Conservation (phyloP, 495 filamentous ascomycete genomes). For the Xylaria sp. region DNA sequence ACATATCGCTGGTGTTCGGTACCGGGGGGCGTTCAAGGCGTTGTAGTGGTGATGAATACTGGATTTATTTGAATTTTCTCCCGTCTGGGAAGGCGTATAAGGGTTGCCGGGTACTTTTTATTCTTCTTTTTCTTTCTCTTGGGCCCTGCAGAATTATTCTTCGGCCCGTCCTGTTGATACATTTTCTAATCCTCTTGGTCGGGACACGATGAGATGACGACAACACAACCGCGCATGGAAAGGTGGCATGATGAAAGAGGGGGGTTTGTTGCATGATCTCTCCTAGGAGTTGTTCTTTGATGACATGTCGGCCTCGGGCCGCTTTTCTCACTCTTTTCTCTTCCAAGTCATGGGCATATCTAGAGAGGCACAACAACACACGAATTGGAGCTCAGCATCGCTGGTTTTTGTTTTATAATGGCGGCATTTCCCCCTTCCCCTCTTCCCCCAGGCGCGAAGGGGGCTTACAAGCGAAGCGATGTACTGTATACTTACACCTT, state of each 20-base stretch:
- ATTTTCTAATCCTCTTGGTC: conserved; percentile 22
- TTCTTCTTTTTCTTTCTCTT: conserved; percentile 1
- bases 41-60: neutral
- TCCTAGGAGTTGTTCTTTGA: neutral
- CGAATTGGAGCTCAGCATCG: conserved; percentile 16
- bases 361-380: conserved; percentile 17
- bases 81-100: conserved; percentile 8
- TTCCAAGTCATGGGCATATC: conserved; percentile 7
- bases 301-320: neutral
- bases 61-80: neutral
- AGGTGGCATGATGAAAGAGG: conserved; percentile 2
- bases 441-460: neutral
- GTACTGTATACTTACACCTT: conserved; percentile 22
- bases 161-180: conserved; percentile 14
- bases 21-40: conserved; percentile 14
- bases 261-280: conserved; percentile 1
- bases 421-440: conserved; percentile 6
- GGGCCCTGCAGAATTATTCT: neutral
- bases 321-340: neutral
- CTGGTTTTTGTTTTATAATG: conserved; percentile 13
- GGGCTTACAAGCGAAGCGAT: conserved; percentile 22
- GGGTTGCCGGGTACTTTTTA: conserved; percentile 13
- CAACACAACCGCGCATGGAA: conserved; percentile 2
- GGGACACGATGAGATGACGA: conserved; percentile 23
- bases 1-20: conserved; percentile 1